Base-by-base conservation (phyloP, 441 rosid genomes). In the Aquilaria agallochum region DNA sequence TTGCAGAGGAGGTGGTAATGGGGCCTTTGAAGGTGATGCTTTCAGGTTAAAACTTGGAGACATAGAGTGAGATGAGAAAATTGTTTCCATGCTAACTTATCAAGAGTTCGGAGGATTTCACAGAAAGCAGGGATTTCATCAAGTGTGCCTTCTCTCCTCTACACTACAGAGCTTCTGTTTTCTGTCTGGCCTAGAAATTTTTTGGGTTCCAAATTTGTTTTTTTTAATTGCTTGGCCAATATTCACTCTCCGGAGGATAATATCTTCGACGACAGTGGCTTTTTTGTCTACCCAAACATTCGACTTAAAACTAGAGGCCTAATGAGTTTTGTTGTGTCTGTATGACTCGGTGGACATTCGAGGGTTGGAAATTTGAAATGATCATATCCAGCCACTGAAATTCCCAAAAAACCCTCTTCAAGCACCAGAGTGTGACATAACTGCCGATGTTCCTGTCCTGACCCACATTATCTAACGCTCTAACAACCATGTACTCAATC, bases 61-160 rank as follows among this genome's bases (percentile, higher is more conserved):
- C 45, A 83, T 64, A 12, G 88, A 69, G 60, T 72, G 84, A 27
- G 95, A 79, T 11, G 97, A 93, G 66, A 90, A 85, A 65, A 90
- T 57, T 55, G 91, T 83, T 76, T 88, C 97, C 97, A 93, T 92
- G 15, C 31, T 31, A 36, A 51, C 40, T 27, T 36, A 27, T 56
- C 60, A 45, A 9, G 33, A 14, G 53, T 61, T 58, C 57, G 58
- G 70, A 67, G 42, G 73, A 30, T 31, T 12, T 31, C 40, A 58
- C 60, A 55, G 52, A 65, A 14, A 30, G 40, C 32, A 30, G 53
- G 10, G 44, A 33, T 31, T 64, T 59, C 56, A 33, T 51, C 69
- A 51, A 9, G 33, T 15, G 40, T 4, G 42, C 5, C 2, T 20
- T 20, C 27, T 20, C 42, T 8, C 42, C 42, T 36, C 42, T 3